Percentiles rank a stretch among this genome's conserved stretches.
phyloP scores from a whole-genome alignment of 1,284 basidiomycete genomes.

The Abortiporus biennis region DNA sequence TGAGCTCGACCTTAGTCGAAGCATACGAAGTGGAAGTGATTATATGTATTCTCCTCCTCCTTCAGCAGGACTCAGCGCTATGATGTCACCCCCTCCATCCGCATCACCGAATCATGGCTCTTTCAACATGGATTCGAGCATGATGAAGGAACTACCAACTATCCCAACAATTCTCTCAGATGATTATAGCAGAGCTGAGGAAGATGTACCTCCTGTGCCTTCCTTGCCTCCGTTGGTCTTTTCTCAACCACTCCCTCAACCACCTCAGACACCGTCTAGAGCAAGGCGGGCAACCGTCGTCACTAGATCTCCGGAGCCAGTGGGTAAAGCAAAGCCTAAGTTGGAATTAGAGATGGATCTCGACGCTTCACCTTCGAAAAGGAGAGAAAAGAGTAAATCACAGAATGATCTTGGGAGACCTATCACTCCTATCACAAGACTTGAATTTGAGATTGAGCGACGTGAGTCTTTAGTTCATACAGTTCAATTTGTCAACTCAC shows the following conservation, averaged over 20 bases:
- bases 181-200: constrained; percentile 13
- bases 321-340: constrained; percentile 16
- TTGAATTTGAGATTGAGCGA: constrained; percentile 58
- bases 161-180: constrained; percentile 24
- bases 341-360: constrained; percentile 28
- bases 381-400: constrained; percentile 59
- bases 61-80: not conserved
- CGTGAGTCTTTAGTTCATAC: constrained; percentile 36
- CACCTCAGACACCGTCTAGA: constrained; percentile 26
- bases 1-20: not conserved
- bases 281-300: constrained; percentile 62
- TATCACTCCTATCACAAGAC: constrained; percentile 54
- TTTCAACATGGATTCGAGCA: constrained; percentile 1
- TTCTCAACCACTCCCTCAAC: constrained; percentile 9
- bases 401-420: constrained; percentile 58
- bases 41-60: too few relatives aligned
- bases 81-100: constrained; percentile 1
- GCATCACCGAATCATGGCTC: not conserved
- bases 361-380: constrained; percentile 47
- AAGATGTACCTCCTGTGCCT: constrained; percentile 5
- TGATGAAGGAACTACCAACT: constrained; percentile 13
- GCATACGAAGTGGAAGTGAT: too few relatives aligned
- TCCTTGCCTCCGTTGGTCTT: too few relatives aligned
- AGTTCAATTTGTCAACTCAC: constrained; percentile 2
- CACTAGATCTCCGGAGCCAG: constrained; percentile 46